A percentile compares a stretch with the other conserved stretches of the same genome.
Conservation (phyloP, 768 basidiomycete species). For the Clitopilus hobsonii region DNA sequence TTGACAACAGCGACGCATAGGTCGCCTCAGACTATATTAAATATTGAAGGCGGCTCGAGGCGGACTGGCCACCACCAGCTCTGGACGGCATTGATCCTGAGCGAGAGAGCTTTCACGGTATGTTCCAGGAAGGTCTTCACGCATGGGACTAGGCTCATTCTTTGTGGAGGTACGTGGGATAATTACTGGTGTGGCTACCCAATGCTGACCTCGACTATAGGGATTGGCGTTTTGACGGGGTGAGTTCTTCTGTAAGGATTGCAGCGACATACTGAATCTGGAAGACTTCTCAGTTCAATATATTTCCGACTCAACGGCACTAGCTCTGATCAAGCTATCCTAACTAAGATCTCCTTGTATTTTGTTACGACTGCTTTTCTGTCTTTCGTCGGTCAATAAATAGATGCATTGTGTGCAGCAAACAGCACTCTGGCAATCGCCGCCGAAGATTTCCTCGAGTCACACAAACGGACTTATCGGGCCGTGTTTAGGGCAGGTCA, state of each 20-base stretch:
- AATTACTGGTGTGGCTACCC: not conserved
- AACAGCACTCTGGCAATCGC: no score
- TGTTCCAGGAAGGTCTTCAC: slow-evolving; percentile 31
- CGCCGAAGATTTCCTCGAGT: no score
- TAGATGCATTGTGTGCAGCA: not conserved
- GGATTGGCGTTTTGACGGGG: slow-evolving; percentile 42
- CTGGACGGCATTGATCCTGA: not conserved
- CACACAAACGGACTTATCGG: no score
- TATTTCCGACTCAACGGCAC: slow-evolving; percentile 43
- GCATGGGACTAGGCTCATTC: slow-evolving; percentile 49
- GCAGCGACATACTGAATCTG: slow-evolving; percentile 14
- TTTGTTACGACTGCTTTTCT: slow-evolving; percentile 59
- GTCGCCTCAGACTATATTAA: no score
- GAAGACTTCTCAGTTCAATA: slow-evolving; percentile 34
- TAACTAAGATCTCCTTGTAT: slow-evolving; percentile 44
- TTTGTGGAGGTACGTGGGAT: slow-evolving; percentile 40
- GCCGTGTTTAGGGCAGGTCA: no score
- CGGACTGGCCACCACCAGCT: not conserved
- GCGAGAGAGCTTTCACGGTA: not conserved
- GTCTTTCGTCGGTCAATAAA: slow-evolving; percentile 33
- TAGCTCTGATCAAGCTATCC: slow-evolving; percentile 33
- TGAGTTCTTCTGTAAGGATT: slow-evolving; percentile 20
- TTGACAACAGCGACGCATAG: no score
- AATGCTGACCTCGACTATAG: slow-evolving; percentile 11
- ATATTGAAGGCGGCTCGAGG: not conserved